Evolutionary conservation across 1,284 basidiomycete genomes (phyloP), one percentile per base, ranked within the genome.

Genomic region (Rhodofomes roseus): DNA sequence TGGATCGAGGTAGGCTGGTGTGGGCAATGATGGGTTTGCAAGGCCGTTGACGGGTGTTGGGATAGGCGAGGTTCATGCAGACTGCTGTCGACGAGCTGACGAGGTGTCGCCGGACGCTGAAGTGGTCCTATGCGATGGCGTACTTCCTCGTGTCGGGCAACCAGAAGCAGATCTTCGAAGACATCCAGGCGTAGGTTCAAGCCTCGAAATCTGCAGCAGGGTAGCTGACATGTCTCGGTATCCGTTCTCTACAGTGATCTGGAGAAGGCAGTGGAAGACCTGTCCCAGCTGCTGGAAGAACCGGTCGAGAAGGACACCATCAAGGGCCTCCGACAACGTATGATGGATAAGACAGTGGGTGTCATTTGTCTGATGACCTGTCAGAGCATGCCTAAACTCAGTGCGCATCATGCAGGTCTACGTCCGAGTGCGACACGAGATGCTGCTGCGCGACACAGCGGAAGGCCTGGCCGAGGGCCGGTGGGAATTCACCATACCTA

Each of bases 121-220:
- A 88, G 70, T 88, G 86, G 86, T 85, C 84, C 7, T 89, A 89
- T 69, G 82, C 81, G 22, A 87, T 89, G 85, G 86, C 86, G 0
- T 87, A 83, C 74, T 89, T 85, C 64, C 73, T 89, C 20, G 77
- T 76, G 57, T 73, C 78, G 54, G 83, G 85, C 65, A 88, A 87
- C 67, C 78, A 82, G 76, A 88, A 87, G 31, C 78, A 84, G 65
- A 78, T 89, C 46, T 88, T 89, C 64, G 86, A 88, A 69, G 85
- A 87, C 69, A 83, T 87, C 64, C 87, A 89, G 72, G 72, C 72
- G 74, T 76, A 60, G n/a, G 71, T 63, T 4, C 34, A 41, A 12
- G 39, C 27, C 29, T 25, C 58, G n/a, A 40, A 18, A 22, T 7
- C 14, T 11, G 18, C 52, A 18, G 2, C 31, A 48, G 20, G 22